Percentiles rank a stretch among this genome's conserved stretches.
phyloP scores from a whole-genome alignment of 225 moss, liverwort and hornwort genomes.

The Antitrichia curtipendula region DNA sequence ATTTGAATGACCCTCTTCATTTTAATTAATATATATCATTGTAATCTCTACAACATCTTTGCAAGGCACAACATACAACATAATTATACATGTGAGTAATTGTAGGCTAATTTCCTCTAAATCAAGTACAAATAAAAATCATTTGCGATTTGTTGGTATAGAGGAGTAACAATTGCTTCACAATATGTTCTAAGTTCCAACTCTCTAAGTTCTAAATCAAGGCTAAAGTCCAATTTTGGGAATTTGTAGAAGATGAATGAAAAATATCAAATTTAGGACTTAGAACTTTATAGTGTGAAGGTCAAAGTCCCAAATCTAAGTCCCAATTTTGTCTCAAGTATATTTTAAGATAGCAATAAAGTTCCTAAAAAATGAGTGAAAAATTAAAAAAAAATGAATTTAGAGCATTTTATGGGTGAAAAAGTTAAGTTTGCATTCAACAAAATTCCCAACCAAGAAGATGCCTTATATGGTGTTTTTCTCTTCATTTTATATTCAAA shows the following conservation, averaged over 20 bases:
- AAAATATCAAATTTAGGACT: background rate
- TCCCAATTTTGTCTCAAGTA: background rate
- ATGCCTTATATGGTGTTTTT: too few species aligned
- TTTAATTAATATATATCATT: background rate
- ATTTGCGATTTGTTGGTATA: background rate
- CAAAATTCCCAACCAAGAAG: too few species aligned
- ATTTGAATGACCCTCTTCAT: background rate
- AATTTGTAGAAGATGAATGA: background rate
- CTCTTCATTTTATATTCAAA: background rate
- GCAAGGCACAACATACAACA: background rate
- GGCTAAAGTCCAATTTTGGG: background rate
- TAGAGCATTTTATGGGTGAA: too few species aligned
- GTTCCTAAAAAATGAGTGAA: fast-evolving
- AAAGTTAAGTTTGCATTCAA: too few species aligned
- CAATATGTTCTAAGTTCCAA: background rate
- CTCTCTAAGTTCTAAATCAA: background rate
- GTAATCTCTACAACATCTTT: too few species aligned
- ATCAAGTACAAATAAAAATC: background rate
- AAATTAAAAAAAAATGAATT: too few species aligned
- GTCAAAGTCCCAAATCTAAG: background rate
- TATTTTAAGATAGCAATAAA: background rate
- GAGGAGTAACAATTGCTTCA: fast-evolving
- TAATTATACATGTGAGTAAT: background rate
- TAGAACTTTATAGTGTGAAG: background rate
- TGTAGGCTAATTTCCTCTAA: background rate